Conservation (phyloP, 2,329 filamentous ascomycete genomes). For the Hymenoscyphus infarciens region DNA sequence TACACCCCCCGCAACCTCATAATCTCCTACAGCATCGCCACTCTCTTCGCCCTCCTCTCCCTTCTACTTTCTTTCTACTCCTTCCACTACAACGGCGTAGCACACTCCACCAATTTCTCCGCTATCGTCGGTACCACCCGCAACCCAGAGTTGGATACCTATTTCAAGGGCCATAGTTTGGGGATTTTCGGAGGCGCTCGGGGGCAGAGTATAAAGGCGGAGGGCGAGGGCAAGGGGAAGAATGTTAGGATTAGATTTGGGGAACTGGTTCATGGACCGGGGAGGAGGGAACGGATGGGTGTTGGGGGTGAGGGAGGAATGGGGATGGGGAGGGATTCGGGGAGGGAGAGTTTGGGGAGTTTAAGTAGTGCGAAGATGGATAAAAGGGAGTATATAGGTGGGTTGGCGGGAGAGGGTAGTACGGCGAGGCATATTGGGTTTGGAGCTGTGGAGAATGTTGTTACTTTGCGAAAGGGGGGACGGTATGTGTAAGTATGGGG, state of each 20-base stretch:
- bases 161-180: background rate
- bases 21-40: background rate
- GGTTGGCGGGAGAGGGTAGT: background rate
- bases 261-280: background rate
- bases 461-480: background rate
- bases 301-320: too few species aligned
- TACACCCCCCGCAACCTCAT: background rate
- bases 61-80: background rate
- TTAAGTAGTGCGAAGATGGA: background rate
- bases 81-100: conserved; percentile 3
- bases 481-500: background rate
- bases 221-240: background rate
- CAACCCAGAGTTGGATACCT: background rate
- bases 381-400: background rate
- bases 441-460: background rate
- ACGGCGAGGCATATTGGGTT: background rate
- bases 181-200: background rate
- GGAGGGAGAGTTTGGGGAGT: background rate
- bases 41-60: background rate
- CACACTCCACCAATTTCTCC: conserved; percentile 3
- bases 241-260: background rate
- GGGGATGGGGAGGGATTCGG: background rate
- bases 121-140: background rate
- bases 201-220: background rate
- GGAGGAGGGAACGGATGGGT: background rate